Evolutionary conservation across 495 filamentous ascomycete genomes (phyloP), one percentile per base, ranked within the genome.

Genomic region (Chaetomium tenue): DNA sequence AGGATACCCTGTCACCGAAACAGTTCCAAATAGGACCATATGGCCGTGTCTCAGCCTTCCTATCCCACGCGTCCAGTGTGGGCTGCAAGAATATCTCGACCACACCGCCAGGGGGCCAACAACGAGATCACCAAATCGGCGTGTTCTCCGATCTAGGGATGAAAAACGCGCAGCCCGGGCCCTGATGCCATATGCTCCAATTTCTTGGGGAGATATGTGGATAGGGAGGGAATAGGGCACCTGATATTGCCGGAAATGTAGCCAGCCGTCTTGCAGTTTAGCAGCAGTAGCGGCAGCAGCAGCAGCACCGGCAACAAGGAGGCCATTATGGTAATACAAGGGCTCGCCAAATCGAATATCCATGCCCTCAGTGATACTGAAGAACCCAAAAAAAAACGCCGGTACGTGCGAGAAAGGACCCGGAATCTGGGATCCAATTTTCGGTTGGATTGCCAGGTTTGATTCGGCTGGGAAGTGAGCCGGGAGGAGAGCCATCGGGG

Each of bases 391-490:
- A 5, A 48, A 48, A 47, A 40, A 9, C 26, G n/a, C 39, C 61
- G 61, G 52, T 63, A 63, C 61, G 61, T 58, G 53, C 61, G 61
- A 63, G 26, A 63, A 5, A 23, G 39, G 22, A 16, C 47, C 30
- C 30, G 6, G 40, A 12, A 44, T 44, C 13, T 18, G 13, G 40
- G 16, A 44, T 37, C 3, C 33, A 44, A 18, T 15, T 1, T 25
- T 28, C 26, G 26, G 11, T 16, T 33, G 51, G 15, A 26, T 12
- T 25, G 13, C 12, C 25, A 16, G 28, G 25, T 13, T 12, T 30
- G 16, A 0, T n/a, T 18, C 26, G n/a, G 5, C 40, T 18, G 16
- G 16, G 40, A 44, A 4, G 13, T 11, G 16, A 18, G 40, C 3
- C 5, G 40, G 40, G 23, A 30, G 18, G 51, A n/a, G 26, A 53